Evolutionary conservation across 2,329 filamentous ascomycete genomes (phyloP), one percentile per base, ranked within the genome.

Genomic region (Fusarium liriodendri): DNA sequence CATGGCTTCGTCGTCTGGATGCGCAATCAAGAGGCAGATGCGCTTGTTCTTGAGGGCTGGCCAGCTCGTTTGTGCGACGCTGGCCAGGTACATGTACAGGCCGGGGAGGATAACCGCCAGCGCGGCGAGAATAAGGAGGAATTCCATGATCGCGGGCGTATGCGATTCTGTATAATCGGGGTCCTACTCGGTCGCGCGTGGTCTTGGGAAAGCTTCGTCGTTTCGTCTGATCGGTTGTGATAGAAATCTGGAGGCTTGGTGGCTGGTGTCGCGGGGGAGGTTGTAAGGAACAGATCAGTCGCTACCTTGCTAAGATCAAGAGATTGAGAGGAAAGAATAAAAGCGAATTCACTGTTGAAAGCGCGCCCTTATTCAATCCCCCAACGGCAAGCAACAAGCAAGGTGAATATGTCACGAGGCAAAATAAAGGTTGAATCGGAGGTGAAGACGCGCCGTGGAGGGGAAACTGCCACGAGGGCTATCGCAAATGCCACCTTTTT

Each of bases 1-100:
- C 97, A 99, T 99, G 82, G 96, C 97, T 86, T 99, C 97, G 80
- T 99, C 97, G 84, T 99, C 97, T 0, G 97, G 97, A 84, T 99
- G 97, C 25, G 97, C 97, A 79, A 99, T 98, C 64, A 99, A 87
- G 63, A 99, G 89, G 81, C 94, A 93, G 80, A 99, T 95, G 79
- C 94, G 91, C 88, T 97, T 97, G 85, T 94, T 93, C 77, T 87
- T 87, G 72, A 98, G 86, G 52, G 85, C 89, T 5, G 94, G 93
- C 76, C 94, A 89, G 35, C 87, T 84, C 29, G 84, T 77, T 70
- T 85, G 83, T 47, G 86, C 82, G n/a, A 85, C 79, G 47, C 83
- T 82, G 29, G 83, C 85, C 5, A 86, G 86, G 81, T 87, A 88
- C 72, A 86, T 84, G 84, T 90, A 90, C 57, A 90, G 80, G 64